A percentile compares a stretch with the other conserved stretches of the same genome.
These are phyloP conservation scores for Apiotrichum sp. DNA, from an alignment of 1,284 basidiomycete species.

Conservation along the genomic window DNA sequence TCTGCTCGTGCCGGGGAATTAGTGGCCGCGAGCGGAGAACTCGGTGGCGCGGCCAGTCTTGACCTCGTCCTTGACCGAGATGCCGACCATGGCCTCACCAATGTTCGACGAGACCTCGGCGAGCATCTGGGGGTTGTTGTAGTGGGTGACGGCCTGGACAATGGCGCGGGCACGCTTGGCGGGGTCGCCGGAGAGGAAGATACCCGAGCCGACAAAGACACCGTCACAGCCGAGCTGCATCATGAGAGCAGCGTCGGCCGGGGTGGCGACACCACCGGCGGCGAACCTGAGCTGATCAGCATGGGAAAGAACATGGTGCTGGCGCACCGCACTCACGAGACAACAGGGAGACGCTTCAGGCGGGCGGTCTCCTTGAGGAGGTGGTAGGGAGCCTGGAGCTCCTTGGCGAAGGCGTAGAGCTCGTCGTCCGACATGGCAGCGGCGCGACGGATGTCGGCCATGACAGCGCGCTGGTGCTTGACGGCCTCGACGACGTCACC, in stretches of 20 bases:
- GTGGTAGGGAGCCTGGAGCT: constrained; percentile 93
- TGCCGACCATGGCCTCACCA: constrained; percentile 86
- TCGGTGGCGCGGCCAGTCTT: constrained; percentile 44
- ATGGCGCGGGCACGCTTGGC: constrained; percentile 93
- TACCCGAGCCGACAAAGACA: constrained; percentile 91
- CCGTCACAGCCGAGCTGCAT: constrained; percentile 99
- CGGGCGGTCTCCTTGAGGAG: constrained; percentile 93
- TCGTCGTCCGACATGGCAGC: constrained; percentile 90
- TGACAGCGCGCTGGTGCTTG: constrained; percentile 78
- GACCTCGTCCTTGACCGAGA: constrained; percentile 43
- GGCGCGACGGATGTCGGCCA: constrained; percentile 76
- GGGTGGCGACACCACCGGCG: constrained; percentile 95
- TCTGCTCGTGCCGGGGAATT: background rate
- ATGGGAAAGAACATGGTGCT: background rate
- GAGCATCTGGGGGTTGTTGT: constrained; percentile 72
- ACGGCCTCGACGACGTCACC: constrained; percentile 98
- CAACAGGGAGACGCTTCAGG: constrained; percentile 87
- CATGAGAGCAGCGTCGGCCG: constrained; percentile 95
- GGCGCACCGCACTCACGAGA: constrained; percentile 33
- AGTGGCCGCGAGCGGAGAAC: constrained; percentile 15
- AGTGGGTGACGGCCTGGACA: constrained; percentile 95
- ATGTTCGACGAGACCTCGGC: constrained; percentile 77
- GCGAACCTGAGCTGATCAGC: constrained; percentile 59
- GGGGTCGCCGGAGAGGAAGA: constrained; percentile 79
- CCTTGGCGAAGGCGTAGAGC: constrained; percentile 86